phyloP scores from a whole-genome alignment of 108 stramenopile species.

The Seminavis robusta region DNA sequence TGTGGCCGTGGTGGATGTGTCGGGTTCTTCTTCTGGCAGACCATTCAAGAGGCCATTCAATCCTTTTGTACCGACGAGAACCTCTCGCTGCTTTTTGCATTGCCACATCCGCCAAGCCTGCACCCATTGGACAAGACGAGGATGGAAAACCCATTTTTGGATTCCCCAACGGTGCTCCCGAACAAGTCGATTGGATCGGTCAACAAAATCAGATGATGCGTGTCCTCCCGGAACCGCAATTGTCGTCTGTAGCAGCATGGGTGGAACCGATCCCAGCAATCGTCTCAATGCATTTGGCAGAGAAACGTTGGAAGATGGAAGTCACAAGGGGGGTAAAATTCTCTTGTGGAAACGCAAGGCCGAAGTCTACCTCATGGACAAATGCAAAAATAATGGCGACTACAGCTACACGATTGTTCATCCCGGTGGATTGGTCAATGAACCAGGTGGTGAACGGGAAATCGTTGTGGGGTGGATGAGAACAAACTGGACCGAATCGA shows the following conservation, averaged over 20 bases:
- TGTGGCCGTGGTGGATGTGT: too few relatives aligned
- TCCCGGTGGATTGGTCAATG: conserved; percentile 84
- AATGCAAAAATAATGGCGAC: too few relatives aligned
- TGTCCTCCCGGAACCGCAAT: conserved; percentile 76
- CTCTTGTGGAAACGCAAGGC: conserved; percentile 90
- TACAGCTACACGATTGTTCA: conserved; percentile 91
- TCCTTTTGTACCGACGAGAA: conserved; percentile 32
- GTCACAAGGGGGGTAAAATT: conserved; percentile 82
- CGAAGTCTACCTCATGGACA: conserved; percentile 67
- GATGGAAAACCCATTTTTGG: conserved; percentile 41
- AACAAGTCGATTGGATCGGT: conserved; percentile 82
- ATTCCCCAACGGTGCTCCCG: conserved; percentile 62
- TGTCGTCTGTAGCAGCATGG: conserved; percentile 74
- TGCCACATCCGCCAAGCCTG: conserved; percentile 68
- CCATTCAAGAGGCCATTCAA: too few relatives aligned
- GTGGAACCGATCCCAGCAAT: conserved; percentile 86
- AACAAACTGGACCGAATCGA: conserved; percentile 40
- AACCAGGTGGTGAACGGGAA: conserved; percentile 35
- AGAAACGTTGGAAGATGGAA: conserved; percentile 34
- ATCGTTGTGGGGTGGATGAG: conserved; percentile 85
- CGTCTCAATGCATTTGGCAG: conserved; percentile 87
- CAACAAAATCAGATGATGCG: conserved; percentile 78
- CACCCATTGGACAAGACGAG: conserved; percentile 44
- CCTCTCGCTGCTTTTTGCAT: conserved; percentile 59
- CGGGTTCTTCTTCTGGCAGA: too few relatives aligned